Evolutionary conservation across 139 green algal species (phyloP), one percentile per base, ranked within the genome.

Genomic region (Chlorella ohadii): DNA sequence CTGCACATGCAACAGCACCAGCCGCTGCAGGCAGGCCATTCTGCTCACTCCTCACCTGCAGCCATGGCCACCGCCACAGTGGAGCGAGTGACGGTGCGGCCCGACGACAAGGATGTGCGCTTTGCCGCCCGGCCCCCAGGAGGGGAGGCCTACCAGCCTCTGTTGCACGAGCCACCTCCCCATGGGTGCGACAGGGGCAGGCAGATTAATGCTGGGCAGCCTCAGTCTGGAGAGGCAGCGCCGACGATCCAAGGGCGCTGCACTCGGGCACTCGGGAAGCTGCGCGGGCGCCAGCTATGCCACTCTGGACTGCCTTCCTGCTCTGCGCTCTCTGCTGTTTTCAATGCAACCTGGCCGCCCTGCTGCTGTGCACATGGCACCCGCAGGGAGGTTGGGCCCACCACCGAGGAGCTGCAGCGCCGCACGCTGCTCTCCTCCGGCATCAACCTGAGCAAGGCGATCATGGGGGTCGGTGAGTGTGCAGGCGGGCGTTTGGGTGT

Each of bases 381-480:
- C n/a, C n/a, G 2, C 51, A 59, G 51, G 51, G 59, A 38, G 38
- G 31, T 2, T 3, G 67, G 67, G 28, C 59, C 70, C 25, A 80
- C 72, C 13, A 63, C n/a, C 11, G 31, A 86, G 72, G 64, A 79
- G 64, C 47, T 57, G n/a, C 74, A 87, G 55, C 68, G 33, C 33
- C 51, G 66, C 25, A 64, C 72, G n/a, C 82, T 87, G 75, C 44
- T 55, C 39, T 65, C 74, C 2, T 76, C 83, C 3, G 83, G 83
- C 56, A 41, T 55, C 2, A 57, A 84, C 64, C 64, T 87, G 28
- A 47, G 64, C 44, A 87, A 87, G 68, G 36, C 77, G 15, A 87
- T 87, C 13, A 47, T 87, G 67, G 83, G 83, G 3, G 73, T 87
- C 9, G 80, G 80, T 85, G 56, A 72, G 76, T 13, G 57, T 34